These are phyloP conservation scores for Allomyces macrogynus DNA, from an alignment of 192 early-diverging fungal species.

Conservation along the genomic window DNA sequence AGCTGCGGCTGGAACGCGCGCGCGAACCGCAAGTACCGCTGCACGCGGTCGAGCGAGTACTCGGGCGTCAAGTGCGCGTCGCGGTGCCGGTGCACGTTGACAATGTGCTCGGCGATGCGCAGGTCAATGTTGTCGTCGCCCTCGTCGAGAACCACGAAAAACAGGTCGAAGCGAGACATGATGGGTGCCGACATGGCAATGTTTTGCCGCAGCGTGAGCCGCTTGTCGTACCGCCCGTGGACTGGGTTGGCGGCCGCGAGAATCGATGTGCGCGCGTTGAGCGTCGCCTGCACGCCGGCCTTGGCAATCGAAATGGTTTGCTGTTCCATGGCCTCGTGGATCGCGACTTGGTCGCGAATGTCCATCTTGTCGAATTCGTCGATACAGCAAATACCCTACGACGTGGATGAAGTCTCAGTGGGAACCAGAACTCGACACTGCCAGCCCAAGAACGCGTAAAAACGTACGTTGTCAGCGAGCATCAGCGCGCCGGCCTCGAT, in stretches of 20 bases:
- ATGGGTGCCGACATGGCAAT: slow-evolving; percentile 90
- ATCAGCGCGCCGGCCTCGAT: slow-evolving; percentile 99
- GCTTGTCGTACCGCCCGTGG: slow-evolving; percentile 71
- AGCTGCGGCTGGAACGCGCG: slow-evolving; percentile 66
- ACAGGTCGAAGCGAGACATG: slow-evolving; percentile 88
- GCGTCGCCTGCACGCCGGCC: slow-evolving; percentile 93
- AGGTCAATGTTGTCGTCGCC: slow-evolving; percentile 70
- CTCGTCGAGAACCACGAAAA: slow-evolving; percentile 89
- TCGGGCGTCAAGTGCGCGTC: slow-evolving; percentile 29
- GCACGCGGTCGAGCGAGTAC: slow-evolving; percentile 52
- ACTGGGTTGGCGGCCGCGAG: slow-evolving; percentile 95
- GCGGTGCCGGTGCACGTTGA: slow-evolving; percentile 77
- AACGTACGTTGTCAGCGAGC: slow-evolving; percentile 52
- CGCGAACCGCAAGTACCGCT: slow-evolving; percentile 76
- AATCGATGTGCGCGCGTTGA: slow-evolving; percentile 91
- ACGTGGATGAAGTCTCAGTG: too few relatives aligned
- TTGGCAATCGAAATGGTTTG: slow-evolving; percentile 95
- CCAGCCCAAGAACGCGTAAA: too few relatives aligned
- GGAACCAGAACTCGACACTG: too few relatives aligned
- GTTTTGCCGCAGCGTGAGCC: slow-evolving; percentile 75
- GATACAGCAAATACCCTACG: slow-evolving; percentile 77
- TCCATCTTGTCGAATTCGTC: slow-evolving; percentile 99
- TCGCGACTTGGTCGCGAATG: slow-evolving; percentile 88
- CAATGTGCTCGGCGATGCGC: slow-evolving; percentile 73
- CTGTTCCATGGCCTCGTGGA: slow-evolving; percentile 99